A percentile compares a stretch with the other conserved stretches of the same genome.
phyloP scores from a whole-genome alignment of 768 basidiomycete genomes.

The Hirschioporus abietinus region DNA sequence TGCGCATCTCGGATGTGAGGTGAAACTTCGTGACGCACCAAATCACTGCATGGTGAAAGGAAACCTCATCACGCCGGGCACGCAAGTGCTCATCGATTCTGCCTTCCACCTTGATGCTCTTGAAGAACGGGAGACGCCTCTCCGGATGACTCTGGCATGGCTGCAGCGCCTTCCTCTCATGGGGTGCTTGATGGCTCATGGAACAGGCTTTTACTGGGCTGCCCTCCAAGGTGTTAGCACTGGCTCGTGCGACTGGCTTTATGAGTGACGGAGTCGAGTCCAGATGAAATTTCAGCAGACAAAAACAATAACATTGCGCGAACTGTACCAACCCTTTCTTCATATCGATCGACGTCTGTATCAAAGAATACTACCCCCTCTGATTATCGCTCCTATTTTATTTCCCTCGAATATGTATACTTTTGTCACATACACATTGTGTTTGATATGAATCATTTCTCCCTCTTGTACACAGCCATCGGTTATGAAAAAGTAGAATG shows the following conservation, averaged over 20 bases:
- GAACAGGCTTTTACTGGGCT: conserved; percentile 17
- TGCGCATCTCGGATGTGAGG: conserved; percentile 13
- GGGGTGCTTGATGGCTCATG: conserved; percentile 14
- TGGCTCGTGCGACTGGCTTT: conserved; percentile 14
- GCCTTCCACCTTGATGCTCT: conserved; percentile 8
- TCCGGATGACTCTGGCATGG: conserved; percentile 1
- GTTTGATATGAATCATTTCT: too few species aligned
- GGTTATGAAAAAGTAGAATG: neutral
- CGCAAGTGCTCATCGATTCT: conserved; percentile 13
- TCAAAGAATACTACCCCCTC: too few species aligned
- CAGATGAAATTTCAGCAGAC: neutral
- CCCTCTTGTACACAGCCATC: neutral
- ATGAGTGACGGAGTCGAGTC: neutral
- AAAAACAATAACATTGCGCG: neutral
- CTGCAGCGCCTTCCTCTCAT: conserved; percentile 11
- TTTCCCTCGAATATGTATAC: too few species aligned
- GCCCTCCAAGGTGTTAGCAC: conserved; percentile 11
- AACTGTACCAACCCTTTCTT: too few species aligned
- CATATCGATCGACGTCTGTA: too few species aligned
- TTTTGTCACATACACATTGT: neutral
- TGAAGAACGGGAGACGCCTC: neutral
- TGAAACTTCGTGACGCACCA: conserved; percentile 10
- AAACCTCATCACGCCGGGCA: conserved; percentile 13
- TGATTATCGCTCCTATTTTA: too few species aligned
- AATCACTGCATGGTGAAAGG: conserved; percentile 9